phyloP scores from a whole-genome alignment of 73 alveolate genomes.

The Paramecium pentaurelia region DNA sequence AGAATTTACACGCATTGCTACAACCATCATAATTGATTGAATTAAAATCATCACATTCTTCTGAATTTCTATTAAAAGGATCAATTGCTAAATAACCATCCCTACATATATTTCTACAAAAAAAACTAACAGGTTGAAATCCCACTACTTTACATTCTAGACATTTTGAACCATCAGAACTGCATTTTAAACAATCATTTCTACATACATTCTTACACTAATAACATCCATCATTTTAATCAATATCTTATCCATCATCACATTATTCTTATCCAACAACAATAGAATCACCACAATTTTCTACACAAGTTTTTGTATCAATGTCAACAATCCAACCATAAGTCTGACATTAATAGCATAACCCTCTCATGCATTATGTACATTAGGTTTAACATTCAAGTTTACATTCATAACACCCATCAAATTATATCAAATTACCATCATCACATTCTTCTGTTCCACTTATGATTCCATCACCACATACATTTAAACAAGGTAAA shows the following conservation, averaged over 20 bases:
- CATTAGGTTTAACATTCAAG: not conserved
- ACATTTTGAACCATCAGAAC: not conserved
- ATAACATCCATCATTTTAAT: not conserved
- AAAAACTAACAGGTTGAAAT: not conserved
- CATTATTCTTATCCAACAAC: not conserved
- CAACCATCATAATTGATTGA: not conserved
- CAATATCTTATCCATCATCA: not conserved
- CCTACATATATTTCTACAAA: not conserved
- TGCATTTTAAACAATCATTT: not conserved
- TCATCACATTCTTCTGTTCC: not conserved
- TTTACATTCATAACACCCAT: not conserved
- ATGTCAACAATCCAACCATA: not conserved
- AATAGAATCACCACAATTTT: not conserved
- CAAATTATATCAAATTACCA: not conserved
- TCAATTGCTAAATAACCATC: not conserved
- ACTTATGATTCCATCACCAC: not conserved
- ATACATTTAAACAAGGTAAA: not conserved
- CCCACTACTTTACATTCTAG: not conserved
- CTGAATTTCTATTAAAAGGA: not conserved
- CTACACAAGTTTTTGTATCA: not conserved
- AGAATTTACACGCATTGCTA: not conserved
- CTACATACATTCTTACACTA: not conserved
- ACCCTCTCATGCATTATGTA: not conserved
- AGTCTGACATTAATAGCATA: not conserved
- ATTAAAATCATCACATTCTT: conserved; percentile 17